Base-by-base conservation (phyloP, 352 stramenopile genomes). In the Globisporangium recalcitrans region DNA sequence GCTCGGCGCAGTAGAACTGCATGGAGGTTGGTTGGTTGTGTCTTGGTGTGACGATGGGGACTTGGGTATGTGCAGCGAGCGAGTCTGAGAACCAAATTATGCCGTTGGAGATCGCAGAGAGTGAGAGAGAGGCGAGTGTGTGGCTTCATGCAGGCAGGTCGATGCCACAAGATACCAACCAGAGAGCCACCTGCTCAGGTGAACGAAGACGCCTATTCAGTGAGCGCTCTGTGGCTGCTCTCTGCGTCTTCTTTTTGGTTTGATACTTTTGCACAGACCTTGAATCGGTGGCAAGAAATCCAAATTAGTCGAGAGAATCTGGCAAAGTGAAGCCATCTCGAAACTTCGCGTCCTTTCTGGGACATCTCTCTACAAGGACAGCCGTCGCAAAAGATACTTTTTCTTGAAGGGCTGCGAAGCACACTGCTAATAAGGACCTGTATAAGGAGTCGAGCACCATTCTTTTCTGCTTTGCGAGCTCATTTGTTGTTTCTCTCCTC, bases 31-130 rank as follows among this genome's bases (percentile, higher is more conserved):
- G n/a, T n/a, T n/a, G n/a, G n/a, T n/a, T n/a, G 9, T 14, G 0
- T 9, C 14, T 44, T 13, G 27, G 40, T 60, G 24, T 13, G n/a
- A 11, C 10, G 44, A n/a, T 44, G 0, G 3, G 16, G 14, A 4
- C 32, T 6, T 42, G 19, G 42, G 42, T 24, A 21, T n/a, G 47
- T 31, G 22, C n/a, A 11, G 47, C 7, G 47, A 10, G 21, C 21
- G 46, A 6, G 46, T n/a, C 22, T 31, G 22, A 27, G 44, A 26
- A 26, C 44, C 10, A 29, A 53, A 57, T 29, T 29, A 8, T 46
- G 52, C 52, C 52, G 48, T 54, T 54, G 26, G 34, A 53, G 47
- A 53, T 53, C 47, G 47, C 47, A 53, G 47, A 24, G 21, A 49
- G 42, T 22, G 5, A 10, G 16, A 53, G 14, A 53, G 47, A 44